phyloP scores from a whole-genome alignment of 2,329 filamentous ascomycete species.

The Diplodia mutila region DNA sequence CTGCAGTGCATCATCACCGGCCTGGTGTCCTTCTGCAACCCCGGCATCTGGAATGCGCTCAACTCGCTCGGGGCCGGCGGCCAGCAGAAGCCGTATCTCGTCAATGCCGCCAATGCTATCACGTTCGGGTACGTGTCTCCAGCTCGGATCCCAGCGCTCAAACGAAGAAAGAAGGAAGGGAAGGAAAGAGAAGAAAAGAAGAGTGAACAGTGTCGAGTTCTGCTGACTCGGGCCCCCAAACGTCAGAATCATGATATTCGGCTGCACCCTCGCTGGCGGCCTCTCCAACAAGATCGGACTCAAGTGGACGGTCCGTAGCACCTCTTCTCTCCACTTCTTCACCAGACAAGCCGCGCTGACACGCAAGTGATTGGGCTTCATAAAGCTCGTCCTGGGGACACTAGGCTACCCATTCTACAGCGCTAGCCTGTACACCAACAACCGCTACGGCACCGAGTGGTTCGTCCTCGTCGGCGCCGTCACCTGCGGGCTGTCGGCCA shows the following conservation, averaged over 20 bases:
- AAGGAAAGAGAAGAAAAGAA: background rate
- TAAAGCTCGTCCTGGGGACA: constrained; percentile 33
- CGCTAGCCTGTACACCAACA: constrained; percentile 36
- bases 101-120: constrained; percentile 71
- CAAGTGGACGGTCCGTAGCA: constrained; percentile 60
- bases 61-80: constrained; percentile 74
- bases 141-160: too few species aligned
- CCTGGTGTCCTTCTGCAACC: constrained; percentile 50
- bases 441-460: constrained; percentile 39
- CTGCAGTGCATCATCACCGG: constrained; percentile 54
- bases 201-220: too few species aligned
- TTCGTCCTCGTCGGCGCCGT: constrained; percentile 41
- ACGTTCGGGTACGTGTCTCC: constrained; percentile 57
- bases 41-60: constrained; percentile 59
- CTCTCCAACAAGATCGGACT: constrained; percentile 71
- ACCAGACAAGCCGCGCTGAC: too few species aligned
- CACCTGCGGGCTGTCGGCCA: constrained; percentile 41
- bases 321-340: constrained; percentile 40
- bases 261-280: constrained; percentile 67
- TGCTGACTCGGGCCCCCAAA: background rate
- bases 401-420: constrained; percentile 40
- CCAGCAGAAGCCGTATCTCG: constrained; percentile 64
- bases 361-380: too few species aligned
- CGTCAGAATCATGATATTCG: constrained; percentile 67
- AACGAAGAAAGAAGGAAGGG: too few species aligned